Conservation (phyloP, 1,284 basidiomycete genomes). For the Phaffia rhodozyma region DNA sequence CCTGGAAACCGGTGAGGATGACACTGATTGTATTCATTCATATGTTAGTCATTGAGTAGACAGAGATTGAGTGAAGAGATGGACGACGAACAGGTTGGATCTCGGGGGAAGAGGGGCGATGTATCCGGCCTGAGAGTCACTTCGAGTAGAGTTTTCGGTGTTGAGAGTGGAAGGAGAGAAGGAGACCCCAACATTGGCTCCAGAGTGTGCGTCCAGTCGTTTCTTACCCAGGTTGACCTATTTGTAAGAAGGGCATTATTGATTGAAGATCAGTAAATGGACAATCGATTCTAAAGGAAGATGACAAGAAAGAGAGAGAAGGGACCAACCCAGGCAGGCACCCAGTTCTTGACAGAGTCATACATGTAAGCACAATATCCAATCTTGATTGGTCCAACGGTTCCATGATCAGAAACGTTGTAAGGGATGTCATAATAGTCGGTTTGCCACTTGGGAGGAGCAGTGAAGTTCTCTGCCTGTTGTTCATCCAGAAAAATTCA, state of each 20-base stretch:
- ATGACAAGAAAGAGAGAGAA: background rate
- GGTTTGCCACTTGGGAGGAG: constrained; percentile 29
- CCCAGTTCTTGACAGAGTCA: constrained; percentile 45
- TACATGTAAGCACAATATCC: constrained; percentile 38
- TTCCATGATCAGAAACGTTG: constrained; percentile 38
- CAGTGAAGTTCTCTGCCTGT: constrained; percentile 38
- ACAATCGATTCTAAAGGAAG: background rate
- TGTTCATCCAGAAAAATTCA: background rate
- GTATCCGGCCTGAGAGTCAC: constrained; percentile 55
- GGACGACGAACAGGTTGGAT: background rate
- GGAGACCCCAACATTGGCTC: constrained; percentile 25
- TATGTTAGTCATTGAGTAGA: too few species aligned
- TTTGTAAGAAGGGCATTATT: background rate
- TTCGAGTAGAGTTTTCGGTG: constrained; percentile 50
- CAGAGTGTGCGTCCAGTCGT: background rate
- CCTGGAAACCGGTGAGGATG: constrained; percentile 44
- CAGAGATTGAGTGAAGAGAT: background rate
- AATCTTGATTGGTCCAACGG: constrained; percentile 39
- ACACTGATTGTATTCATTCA: constrained; percentile 29
- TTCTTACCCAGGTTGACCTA: too few species aligned
- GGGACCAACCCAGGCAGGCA: background rate
- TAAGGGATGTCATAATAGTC: constrained; percentile 33
- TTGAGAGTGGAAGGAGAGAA: constrained; percentile 55
- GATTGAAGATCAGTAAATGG: background rate
- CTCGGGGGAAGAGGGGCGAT: constrained; percentile 43